Percentiles rank a stretch among this genome's conserved stretches.
phyloP scores from a whole-genome alignment of 139 green algal genomes.

The Picochlorum sp. region DNA sequence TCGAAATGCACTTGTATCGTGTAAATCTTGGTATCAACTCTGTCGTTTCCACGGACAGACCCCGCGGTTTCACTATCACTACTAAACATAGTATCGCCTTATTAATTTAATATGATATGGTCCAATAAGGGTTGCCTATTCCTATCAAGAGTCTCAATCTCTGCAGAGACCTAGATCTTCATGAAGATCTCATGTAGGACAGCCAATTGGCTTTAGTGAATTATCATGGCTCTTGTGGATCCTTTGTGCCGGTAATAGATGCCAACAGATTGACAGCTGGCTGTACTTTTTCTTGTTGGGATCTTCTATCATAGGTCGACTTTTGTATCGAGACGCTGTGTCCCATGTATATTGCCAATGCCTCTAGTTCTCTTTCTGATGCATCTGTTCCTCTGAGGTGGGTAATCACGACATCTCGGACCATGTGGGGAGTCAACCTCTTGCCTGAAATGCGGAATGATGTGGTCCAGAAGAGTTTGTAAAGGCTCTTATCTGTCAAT shows the following conservation, averaged over 20 bases:
- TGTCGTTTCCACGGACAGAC: too few relatives aligned
- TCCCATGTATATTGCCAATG: slow-evolving; percentile 66
- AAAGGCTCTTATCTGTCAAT: slow-evolving; percentile 30
- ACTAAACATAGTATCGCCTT: too few relatives aligned
- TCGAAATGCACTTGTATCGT: too few relatives aligned
- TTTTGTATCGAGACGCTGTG: slow-evolving; percentile 55
- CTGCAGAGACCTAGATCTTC: not conserved
- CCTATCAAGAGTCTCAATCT: not conserved
- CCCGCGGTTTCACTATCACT: too few relatives aligned
- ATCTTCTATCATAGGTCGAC: slow-evolving; percentile 50
- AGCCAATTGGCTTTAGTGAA: too few relatives aligned
- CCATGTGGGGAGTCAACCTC: slow-evolving; percentile 53
- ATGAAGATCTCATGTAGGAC: too few relatives aligned
- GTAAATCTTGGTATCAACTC: too few relatives aligned
- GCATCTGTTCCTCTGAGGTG: slow-evolving; percentile 30
- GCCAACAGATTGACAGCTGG: slow-evolving; percentile 51
- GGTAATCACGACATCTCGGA: slow-evolving; percentile 57
- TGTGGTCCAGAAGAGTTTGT: slow-evolving; percentile 37
- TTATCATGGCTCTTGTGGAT: too few relatives aligned
- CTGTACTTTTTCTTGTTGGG: slow-evolving; percentile 35
- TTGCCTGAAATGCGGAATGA: slow-evolving; percentile 35
- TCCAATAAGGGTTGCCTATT: too few relatives aligned
- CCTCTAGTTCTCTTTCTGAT: slow-evolving; percentile 55
- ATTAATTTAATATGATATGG: too few relatives aligned
- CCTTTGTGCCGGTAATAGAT: too few relatives aligned